Evolutionary conservation across 768 basidiomycete genomes (phyloP).

Genomic region (Leccinellum rugosiceps): DNA sequence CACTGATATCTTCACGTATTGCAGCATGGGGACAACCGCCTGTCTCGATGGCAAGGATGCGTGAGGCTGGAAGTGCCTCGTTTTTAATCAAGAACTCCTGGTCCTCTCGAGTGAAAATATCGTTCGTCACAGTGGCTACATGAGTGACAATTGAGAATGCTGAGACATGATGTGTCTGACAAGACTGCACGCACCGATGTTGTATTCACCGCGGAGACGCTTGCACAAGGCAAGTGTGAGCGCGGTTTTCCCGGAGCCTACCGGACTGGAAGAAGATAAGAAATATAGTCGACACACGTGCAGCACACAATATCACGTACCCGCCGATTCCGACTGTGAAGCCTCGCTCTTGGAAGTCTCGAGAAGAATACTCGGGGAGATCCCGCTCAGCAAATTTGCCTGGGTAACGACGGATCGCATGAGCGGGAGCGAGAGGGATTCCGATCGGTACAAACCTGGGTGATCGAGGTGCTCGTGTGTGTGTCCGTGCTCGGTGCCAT

Average conservation of each 20-base stretch:
- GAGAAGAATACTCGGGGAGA: conserved; percentile 77
- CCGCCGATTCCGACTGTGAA: conserved; percentile 99
- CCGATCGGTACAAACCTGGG: conserved; percentile 52
- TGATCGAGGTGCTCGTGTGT: conserved; percentile 92
- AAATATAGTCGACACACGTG: neutral
- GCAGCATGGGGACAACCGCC: conserved; percentile 98
- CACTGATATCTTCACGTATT: conserved; percentile 96
- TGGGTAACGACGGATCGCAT: conserved; percentile 26
- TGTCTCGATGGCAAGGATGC: conserved; percentile 96
- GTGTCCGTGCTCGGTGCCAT: conserved; percentile 83
- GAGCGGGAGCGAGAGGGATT: neutral
- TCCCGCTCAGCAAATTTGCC: conserved; percentile 93
- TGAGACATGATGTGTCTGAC: conserved; percentile 1
- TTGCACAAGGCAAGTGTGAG: conserved; percentile 88
- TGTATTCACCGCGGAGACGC: conserved; percentile 75
- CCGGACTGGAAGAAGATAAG: conserved; percentile 56
- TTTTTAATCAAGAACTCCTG: conserved; percentile 96
- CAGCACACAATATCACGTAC: conserved; percentile 42
- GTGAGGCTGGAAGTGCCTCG: conserved; percentile 76
- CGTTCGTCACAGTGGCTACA: conserved; percentile 96
- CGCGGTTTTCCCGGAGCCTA: conserved; percentile 98
- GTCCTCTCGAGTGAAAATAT: conserved; percentile 98
- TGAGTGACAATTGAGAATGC: conserved; percentile 5
- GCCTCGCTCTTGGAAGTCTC: conserved; percentile 89
- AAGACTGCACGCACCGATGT: conserved; percentile 65